Evolutionary conservation across 1,284 basidiomycete species (phyloP).

Genomic region (Naganishia sp.): DNA sequence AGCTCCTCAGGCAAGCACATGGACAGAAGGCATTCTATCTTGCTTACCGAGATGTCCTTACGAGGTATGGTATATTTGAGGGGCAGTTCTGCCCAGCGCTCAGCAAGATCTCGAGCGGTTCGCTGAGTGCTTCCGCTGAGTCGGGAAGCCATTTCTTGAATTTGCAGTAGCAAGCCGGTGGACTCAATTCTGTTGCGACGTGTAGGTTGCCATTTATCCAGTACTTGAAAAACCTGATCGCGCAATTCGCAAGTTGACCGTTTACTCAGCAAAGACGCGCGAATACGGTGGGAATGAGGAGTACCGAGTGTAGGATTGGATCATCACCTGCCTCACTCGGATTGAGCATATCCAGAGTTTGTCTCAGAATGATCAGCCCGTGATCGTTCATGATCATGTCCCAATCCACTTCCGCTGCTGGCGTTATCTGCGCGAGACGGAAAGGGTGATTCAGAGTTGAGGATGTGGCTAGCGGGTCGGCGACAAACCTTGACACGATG

Average conservation of each 20-base stretch:
- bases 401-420: constrained; percentile 74
- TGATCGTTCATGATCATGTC: constrained; percentile 83
- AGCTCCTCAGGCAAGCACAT: background rate
- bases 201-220: constrained; percentile 9
- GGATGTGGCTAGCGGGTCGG: background rate
- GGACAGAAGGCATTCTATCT: background rate
- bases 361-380: constrained; percentile 61
- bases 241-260: too few relatives aligned
- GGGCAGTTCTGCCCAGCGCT: constrained; percentile 4
- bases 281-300: constrained; percentile 16
- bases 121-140: background rate
- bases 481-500: constrained; percentile 74
- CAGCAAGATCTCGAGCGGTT: background rate
- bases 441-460: background rate
- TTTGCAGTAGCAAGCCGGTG: background rate
- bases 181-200: background rate
- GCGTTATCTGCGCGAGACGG: constrained; percentile 67
- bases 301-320: constrained; percentile 39
- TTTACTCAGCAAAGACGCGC: background rate
- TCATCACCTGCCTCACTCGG: constrained; percentile 40
- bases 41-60: constrained; percentile 9
- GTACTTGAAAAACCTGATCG: background rate
- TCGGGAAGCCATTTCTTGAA: background rate
- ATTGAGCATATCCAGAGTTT: constrained; percentile 5
- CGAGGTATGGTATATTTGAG: background rate